Evolutionary conservation across 2,329 filamentous ascomycete genomes (phyloP), one percentile per base, ranked within the genome.

Genomic region (Diaporthe amygdali): DNA sequence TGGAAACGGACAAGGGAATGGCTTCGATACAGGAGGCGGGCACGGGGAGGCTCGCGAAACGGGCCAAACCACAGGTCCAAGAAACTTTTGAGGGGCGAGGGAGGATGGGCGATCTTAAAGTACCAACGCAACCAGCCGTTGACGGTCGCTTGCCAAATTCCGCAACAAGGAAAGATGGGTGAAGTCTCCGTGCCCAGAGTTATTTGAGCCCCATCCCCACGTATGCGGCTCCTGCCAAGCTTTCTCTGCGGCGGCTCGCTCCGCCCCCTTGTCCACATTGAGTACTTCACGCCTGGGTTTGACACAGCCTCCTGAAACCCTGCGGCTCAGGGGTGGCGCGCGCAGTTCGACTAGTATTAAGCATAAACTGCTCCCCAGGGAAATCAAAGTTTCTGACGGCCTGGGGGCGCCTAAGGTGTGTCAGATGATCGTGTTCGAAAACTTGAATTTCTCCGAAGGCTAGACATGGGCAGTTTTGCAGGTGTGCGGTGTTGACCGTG

Each of bases 221-320:
- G 37, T 41, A 37, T 64, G 59, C 59, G 59, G 59, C 59, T 64
- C 59, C 59, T 64, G 41, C 59, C 59, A 64, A 64, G 59, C 59
- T 49, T 64, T 25, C 2, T 27, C 12, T 49, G 25, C 30, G 30
- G 30, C 59, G 59, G 59, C 59, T 64, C 59, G 59, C 27, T 46
- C 59, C 59, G 44, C 30, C 30, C 59, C 59, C 59, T 64, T 25
- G 44, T 64, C 59, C 20, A 27, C 59, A 49, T n/a, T n/a, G n/a
- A n/a, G n/a, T n/a, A 17, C 9, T 32, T 17, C 41, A 4, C 54
- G 30, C 59, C 44, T 64, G 39, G 39, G 41, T 30, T 49, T 64
- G 59, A 20, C 32, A 7, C 30, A n/a, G 59, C 59, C 20, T 64
- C 44, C 59, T 64, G 59, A 64, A 64, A 64, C 59, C 59, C 59